Conservation (phyloP, 2,329 filamentous ascomycete genomes). For the Cladosporium sp. region DNA sequence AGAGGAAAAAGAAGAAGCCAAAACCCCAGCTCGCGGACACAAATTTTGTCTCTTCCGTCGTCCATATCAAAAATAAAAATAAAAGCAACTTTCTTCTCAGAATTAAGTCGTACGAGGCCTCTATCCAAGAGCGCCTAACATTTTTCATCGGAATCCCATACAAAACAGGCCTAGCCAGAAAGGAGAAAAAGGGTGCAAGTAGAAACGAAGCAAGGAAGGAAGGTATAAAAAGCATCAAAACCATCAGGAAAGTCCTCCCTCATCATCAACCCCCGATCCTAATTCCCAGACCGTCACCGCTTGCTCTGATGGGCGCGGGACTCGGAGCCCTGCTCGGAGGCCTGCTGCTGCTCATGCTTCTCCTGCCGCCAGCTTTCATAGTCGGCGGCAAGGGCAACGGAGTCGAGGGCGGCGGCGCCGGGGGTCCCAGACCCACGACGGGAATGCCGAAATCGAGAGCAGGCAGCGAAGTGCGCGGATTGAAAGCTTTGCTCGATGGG, state of each 20-base stretch:
- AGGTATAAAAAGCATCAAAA: neutral
- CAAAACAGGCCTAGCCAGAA: neutral
- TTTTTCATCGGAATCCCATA: neutral
- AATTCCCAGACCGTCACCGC: neutral
- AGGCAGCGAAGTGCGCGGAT: constrained; percentile 18
- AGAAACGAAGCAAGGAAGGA: neutral
- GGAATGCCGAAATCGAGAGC: constrained; percentile 38
- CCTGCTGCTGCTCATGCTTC: neutral
- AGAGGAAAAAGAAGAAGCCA: neutral
- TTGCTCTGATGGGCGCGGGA: neutral
- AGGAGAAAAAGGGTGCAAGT: neutral
- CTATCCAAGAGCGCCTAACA: neutral
- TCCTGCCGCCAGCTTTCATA: neutral
- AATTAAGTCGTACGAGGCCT: neutral
- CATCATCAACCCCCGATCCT: neutral
- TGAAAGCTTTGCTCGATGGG: constrained; percentile 19
- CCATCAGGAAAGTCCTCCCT: neutral
- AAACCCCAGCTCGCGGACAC: neutral
- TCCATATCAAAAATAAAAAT: neutral
- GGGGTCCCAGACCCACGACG: constrained; percentile 44
- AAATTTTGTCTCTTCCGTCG: neutral
- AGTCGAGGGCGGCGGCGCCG: constrained; percentile 47
- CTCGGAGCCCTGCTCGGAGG: neutral
- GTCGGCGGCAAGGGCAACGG: constrained; percentile 45
- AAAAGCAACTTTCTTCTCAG: neutral